A percentile compares a stretch with the other conserved stretches of the same genome.
Conservation (phyloP, 805 yeast genomes). For the Wickerhamiella domercqiae region DNA sequence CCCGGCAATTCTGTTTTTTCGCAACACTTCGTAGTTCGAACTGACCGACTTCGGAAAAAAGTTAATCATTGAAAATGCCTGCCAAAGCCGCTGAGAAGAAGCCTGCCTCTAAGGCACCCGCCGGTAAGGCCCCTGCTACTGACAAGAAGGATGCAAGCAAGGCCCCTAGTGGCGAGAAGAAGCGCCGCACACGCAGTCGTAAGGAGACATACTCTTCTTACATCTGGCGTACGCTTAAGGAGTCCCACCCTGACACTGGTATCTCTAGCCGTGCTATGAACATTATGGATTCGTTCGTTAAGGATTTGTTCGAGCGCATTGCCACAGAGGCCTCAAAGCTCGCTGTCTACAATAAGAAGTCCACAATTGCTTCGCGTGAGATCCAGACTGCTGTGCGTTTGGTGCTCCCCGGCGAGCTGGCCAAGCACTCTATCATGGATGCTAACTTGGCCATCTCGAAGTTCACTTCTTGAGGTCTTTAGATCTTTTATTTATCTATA, state of each 20-base stretch:
- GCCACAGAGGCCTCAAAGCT: conserved; percentile 96
- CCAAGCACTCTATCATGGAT: conserved; percentile 96
- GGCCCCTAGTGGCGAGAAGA: conserved; percentile 59
- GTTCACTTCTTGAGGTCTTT: conserved; percentile 50
- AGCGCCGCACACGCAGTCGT: conserved; percentile 88
- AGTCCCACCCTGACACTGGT: conserved; percentile 99
- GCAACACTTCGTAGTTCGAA: too few species aligned
- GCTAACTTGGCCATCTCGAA: conserved; percentile 97
- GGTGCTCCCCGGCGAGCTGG: conserved; percentile 96
- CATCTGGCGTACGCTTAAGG: conserved; percentile 96
- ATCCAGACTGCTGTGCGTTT: conserved; percentile 97
- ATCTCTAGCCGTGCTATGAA: conserved; percentile 98
- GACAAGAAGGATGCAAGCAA: conserved; percentile 83
- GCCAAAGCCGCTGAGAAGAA: conserved; percentile 45
- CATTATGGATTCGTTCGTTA: conserved; percentile 95
- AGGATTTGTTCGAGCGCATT: conserved; percentile 95
- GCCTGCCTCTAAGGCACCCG: conserved; percentile 43
- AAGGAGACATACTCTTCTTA: conserved; percentile 97
- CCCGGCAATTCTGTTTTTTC: too few species aligned
- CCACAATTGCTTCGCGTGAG: conserved; percentile 96
- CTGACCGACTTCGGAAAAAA: conserved; percentile 19
- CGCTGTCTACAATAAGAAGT: conserved; percentile 97
- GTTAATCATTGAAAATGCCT: conserved; percentile 25
- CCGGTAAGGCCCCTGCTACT: conserved; percentile 88
- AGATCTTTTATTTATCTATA: conserved; percentile 8